phyloP scores from a whole-genome alignment of 2,329 filamentous ascomycete species.

The Magnaporthiopsis rhizophila region DNA sequence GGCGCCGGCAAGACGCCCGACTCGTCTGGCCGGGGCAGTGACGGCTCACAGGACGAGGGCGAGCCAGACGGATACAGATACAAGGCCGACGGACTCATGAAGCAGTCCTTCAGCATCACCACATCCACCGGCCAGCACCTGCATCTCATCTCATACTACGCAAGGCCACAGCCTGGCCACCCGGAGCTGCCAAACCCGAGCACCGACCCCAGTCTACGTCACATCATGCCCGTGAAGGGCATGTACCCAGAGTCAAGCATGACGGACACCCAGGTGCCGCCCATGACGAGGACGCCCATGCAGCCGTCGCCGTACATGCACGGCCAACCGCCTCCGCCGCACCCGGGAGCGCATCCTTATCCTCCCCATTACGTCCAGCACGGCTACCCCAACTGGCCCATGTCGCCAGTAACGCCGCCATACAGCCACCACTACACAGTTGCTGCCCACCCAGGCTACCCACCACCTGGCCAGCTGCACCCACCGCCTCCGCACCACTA shows the following conservation, averaged over 20 bases:
- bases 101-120: constrained; percentile 99
- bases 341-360: constrained; percentile 7
- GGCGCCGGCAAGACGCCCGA: constrained; percentile 72
- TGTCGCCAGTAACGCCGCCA: constrained; percentile 9
- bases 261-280: constrained; percentile 73
- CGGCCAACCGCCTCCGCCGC: constrained; percentile 12
- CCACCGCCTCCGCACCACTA: constrained; percentile 13
- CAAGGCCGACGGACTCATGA: constrained; percentile 96
- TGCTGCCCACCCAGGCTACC: constrained; percentile 1
- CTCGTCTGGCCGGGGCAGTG: constrained; percentile 62
- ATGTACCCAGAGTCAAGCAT: constrained; percentile 97
- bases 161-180: constrained; percentile 65
- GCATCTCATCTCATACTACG: constrained; percentile 96
- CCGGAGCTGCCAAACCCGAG: constrained; percentile 74
- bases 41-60: constrained; percentile 76
- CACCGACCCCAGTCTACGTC: constrained; percentile 68
- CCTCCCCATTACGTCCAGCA: constrained; percentile 6
- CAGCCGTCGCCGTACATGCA: constrained; percentile 36
- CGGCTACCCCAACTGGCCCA: constrained; percentile 5
- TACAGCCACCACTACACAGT: constrained; percentile 8
- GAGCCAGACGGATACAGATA: constrained; percentile 89
- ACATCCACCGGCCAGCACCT: constrained; percentile 83
- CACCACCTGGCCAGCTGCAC: constrained; percentile 8
- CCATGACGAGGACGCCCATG: constrained; percentile 70
- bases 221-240: constrained; percentile 82